phyloP scores from a whole-genome alignment of 257 asterid species.

The Ajuga chamaepitys region DNA sequence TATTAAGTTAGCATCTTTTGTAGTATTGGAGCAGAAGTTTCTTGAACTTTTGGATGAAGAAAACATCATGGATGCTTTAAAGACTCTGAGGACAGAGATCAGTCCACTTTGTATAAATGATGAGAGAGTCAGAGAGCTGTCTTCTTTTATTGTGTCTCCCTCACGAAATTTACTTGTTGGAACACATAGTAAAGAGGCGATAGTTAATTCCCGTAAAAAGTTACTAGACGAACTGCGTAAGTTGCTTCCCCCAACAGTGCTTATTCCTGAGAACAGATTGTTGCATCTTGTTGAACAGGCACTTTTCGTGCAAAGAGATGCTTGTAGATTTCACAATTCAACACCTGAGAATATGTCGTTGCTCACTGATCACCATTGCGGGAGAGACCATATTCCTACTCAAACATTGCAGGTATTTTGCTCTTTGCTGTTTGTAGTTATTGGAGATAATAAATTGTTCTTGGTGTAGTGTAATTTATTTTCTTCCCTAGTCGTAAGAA shows the following conservation, averaged over 20 bases:
- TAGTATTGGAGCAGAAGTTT: conserved; percentile 75
- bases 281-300: conserved; percentile 84
- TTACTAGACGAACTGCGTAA: conserved; percentile 62
- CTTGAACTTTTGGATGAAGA: conserved; percentile 55
- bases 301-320: conserved; percentile 59
- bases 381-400: conserved; percentile 68
- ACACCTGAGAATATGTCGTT: conserved; percentile 53
- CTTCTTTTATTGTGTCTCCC: conserved; percentile 50
- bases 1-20: conserved; percentile 53
- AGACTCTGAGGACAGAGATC: conserved; percentile 70
- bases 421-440: conserved; percentile 1
- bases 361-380: conserved; percentile 70
- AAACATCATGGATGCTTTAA: conserved; percentile 65
- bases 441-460: not conserved
- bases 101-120: conserved; percentile 46
- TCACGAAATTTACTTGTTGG: conserved; percentile 26
- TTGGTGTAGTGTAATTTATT: not conserved
- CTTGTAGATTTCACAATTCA: conserved; percentile 79
- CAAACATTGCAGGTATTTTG: conserved; percentile 60
- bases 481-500: not conserved
- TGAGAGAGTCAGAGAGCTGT: conserved; percentile 55
- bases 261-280: conserved; percentile 67
- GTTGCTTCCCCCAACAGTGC: conserved; percentile 65
- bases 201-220: conserved; percentile 38
- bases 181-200: conserved; percentile 27